Percentiles rank a stretch among this genome's conserved stretches.
These are phyloP conservation scores for Emmonsiellopsis sp. DNA, from an alignment of 2,329 filamentous ascomycete species.

Conservation along the genomic window DNA sequence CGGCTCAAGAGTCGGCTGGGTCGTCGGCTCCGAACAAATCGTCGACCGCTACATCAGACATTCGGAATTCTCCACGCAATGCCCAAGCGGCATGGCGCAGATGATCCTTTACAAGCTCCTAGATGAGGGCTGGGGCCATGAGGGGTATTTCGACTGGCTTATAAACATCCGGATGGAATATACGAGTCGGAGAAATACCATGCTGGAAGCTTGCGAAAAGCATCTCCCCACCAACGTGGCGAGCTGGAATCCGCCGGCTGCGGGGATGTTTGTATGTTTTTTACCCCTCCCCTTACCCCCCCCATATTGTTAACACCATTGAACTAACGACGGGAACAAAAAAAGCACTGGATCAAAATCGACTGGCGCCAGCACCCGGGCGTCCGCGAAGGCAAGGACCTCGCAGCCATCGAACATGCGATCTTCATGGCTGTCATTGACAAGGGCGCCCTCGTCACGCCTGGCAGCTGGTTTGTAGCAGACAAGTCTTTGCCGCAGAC, in stretches of 20 bases:
- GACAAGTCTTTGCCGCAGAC: conserved; percentile 50
- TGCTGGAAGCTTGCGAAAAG: conserved; percentile 69
- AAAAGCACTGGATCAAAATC: conserved; percentile 39
- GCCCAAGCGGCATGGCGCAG: conserved; percentile 76
- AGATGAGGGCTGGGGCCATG: conserved; percentile 89
- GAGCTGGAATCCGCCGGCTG: conserved; percentile 65
- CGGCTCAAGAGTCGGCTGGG: conserved; percentile 75
- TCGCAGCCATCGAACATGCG: conserved; percentile 61
- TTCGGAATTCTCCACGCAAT: conserved; percentile 75
- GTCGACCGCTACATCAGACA: conserved; percentile 74
- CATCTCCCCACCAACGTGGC: conserved; percentile 64
- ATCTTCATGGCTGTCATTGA: conserved; percentile 72
- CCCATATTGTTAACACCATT: neutral
- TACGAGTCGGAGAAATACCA: conserved; percentile 63
- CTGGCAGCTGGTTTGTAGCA: conserved; percentile 86
- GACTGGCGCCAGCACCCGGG: conserved; percentile 39
- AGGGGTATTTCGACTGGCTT: conserved; percentile 82
- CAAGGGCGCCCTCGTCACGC: conserved; percentile 67
- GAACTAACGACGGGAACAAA: neutral
- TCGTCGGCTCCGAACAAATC: conserved; percentile 77
- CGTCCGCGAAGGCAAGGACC: conserved; percentile 26
- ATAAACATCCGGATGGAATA: conserved; percentile 74
- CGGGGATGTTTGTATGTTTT: conserved; percentile 84
- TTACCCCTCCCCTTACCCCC: neutral
- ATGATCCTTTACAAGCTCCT: conserved; percentile 78